A percentile compares a stretch with the other conserved stretches of the same genome.
These are phyloP conservation scores for Kluyveromyces dobzhanskii DNA, from an alignment of 805 yeast species.

Conservation along the genomic window DNA sequence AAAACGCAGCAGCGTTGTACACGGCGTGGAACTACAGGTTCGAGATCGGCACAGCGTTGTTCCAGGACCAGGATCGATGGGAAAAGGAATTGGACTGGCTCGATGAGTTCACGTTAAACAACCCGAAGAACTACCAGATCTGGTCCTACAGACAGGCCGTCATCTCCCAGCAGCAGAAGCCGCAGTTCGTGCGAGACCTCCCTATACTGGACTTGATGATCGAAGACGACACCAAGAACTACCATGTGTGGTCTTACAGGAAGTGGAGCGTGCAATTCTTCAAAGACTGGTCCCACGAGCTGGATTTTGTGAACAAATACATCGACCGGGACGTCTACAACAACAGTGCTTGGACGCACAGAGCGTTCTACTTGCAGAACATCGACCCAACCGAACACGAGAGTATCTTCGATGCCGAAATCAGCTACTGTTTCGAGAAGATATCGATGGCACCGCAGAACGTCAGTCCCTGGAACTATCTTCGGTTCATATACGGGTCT, in stretches of 20 bases:
- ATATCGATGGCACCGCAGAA: constrained; percentile 69
- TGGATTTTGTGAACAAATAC: constrained; percentile 39
- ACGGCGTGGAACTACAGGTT: constrained; percentile 77
- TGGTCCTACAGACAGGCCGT: constrained; percentile 86
- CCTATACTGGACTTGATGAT: constrained; percentile 62
- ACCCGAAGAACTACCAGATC: constrained; percentile 91
- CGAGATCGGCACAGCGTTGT: constrained; percentile 37
- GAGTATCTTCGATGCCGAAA: constrained; percentile 36
- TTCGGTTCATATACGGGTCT: constrained; percentile 45
- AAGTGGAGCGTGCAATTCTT: constrained; percentile 71
- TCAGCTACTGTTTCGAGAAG: constrained; percentile 39
- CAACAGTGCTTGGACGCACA: constrained; percentile 90
- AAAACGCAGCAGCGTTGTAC: constrained; percentile 78
- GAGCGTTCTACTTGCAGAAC: constrained; percentile 49
- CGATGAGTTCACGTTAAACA: constrained; percentile 61
- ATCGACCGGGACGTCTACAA: constrained; percentile 65
- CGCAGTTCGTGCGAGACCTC: constrained; percentile 42
- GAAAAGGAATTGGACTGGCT: constrained; percentile 69
- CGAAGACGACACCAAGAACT: constrained; percentile 76
- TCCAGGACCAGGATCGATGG: constrained; percentile 22
- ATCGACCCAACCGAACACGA: constrained; percentile 10
- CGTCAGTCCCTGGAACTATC: constrained; percentile 79
- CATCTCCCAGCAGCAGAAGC: constrained; percentile 32
- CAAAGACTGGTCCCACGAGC: constrained; percentile 42
- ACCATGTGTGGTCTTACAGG: constrained; percentile 92